Evolutionary conservation across 495 filamentous ascomycete species (phyloP).

Genomic region (Beverwykella pulmonaria): DNA sequence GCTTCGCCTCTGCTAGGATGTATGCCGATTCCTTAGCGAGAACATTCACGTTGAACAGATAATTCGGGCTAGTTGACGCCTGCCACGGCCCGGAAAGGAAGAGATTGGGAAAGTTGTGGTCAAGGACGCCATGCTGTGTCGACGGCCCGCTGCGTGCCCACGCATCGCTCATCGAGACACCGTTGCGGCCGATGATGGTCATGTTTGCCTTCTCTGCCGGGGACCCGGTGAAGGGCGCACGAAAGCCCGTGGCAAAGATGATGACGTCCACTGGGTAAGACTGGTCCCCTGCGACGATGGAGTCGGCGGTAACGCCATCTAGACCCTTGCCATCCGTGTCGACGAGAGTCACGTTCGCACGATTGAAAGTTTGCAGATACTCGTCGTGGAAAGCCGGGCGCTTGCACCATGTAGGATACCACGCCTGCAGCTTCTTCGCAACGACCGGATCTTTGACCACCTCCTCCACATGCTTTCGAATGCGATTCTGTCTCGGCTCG

Average conservation of each 20-base stretch:
- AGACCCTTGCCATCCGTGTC: conserved; percentile 59
- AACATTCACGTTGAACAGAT: conserved; percentile 48
- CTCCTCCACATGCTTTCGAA: conserved; percentile 39
- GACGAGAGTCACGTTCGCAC: conserved; percentile 46
- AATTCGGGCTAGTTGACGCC: conserved; percentile 47
- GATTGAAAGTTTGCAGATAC: conserved; percentile 41
- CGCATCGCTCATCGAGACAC: conserved; percentile 50
- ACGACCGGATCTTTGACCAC: conserved; percentile 42
- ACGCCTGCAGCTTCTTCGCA: conserved; percentile 41
- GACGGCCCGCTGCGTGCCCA: conserved; percentile 41
- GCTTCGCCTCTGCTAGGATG: conserved; percentile 52
- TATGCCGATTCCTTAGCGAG: conserved; percentile 50
- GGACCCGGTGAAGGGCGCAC: conserved; percentile 36
- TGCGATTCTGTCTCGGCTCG: conserved; percentile 34
- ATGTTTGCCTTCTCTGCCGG: conserved; percentile 49
- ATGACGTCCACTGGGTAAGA: conserved; percentile 54
- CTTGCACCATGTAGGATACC: conserved; percentile 47
- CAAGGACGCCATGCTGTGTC: conserved; percentile 55
- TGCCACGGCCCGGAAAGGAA: conserved; percentile 54
- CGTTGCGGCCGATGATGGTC: conserved; percentile 49
- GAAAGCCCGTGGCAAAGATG: conserved; percentile 55
- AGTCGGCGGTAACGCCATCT: conserved; percentile 45
- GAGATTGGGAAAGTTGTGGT: conserved; percentile 57
- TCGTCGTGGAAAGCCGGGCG: conserved; percentile 47
- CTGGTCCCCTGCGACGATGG: conserved; percentile 47